Percentiles rank a stretch among this genome's conserved stretches.
Conservation (phyloP, 192 early-diverging fungal genomes). For the Cladochytrium replicatum region DNA sequence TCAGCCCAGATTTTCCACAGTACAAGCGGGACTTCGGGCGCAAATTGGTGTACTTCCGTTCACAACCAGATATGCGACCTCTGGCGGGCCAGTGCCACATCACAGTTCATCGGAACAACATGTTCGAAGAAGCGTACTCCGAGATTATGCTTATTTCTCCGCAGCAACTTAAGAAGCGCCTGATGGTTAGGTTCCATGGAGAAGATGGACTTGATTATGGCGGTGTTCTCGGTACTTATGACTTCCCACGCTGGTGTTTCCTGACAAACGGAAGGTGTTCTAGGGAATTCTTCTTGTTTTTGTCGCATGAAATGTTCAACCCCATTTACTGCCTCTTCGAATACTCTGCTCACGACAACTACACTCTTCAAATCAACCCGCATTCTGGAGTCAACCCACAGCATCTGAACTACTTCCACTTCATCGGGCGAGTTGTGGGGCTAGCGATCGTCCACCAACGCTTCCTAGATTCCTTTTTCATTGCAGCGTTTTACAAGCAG, state of each 20-base stretch:
- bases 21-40: constrained; percentile 98
- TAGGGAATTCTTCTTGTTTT: constrained; percentile 94
- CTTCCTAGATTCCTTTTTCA: constrained; percentile 93
- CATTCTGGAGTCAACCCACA: constrained; percentile 92
- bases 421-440: constrained; percentile 94
- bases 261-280: too few species aligned
- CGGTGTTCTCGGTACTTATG: constrained; percentile 72
- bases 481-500: constrained; percentile 94
- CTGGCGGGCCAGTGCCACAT: constrained; percentile 87
- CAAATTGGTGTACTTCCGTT: constrained; percentile 94
- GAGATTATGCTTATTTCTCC: constrained; percentile 90
- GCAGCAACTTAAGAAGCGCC: constrained; percentile 84
- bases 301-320: constrained; percentile 99
- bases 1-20: constrained; percentile 90
- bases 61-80: constrained; percentile 77
- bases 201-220: constrained; percentile 99
- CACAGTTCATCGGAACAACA: constrained; percentile 74
- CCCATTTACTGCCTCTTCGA: constrained; percentile 93
- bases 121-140: constrained; percentile 94
- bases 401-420: constrained; percentile 96
- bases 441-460: constrained; percentile 95
- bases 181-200: constrained; percentile 98
- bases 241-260: background rate
- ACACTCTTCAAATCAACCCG: constrained; percentile 97
- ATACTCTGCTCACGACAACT: constrained; percentile 95